Base-by-base conservation (phyloP, 169 alveolate genomes). In the Plasmodium sp. region DNA sequence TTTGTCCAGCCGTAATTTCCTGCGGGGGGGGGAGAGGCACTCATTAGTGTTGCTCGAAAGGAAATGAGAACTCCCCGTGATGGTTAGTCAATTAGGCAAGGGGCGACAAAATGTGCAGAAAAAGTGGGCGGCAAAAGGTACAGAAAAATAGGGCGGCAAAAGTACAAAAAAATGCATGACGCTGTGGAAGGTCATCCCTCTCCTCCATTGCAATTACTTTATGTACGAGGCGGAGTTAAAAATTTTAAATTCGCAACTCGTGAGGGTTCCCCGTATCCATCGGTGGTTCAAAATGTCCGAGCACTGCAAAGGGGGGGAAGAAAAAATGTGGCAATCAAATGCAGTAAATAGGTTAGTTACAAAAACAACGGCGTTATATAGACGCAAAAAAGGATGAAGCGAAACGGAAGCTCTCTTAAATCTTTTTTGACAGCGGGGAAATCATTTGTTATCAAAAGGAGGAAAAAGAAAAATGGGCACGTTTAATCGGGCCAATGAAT, bases 251-350 rank as follows among this genome's bases (percentile, higher is more conserved):
- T 90, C 94, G 31, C 83, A 90, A 7, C 94, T 90, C 36, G 94
- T 58, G 18, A 90, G 90, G 6, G 94, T 90, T 77, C 94, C 94
- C 27, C 94, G 48, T 58, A 90, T 90, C 94, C 94, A 90, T 16
- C 94, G 81, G 72, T 90, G 94, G 75, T 67, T 90, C 54, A 90
- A 54, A 58, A 90, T 90, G 56, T 90, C 94, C 4, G 94, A 34
- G 71, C 94, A 90, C 93, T 85, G 81, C 36, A 58, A 58, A 84
- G 43, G 27, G n/a, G 54, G 31, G 58, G 51, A 84, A 72, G 51
- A 51, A 43, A 84, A 36, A 85, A 45, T n/a, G 39, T 51, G 41
- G 58, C 9, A 85, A 7, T 43, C 1, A 45, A 33, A n/a, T 12
- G 36, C n/a, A 81, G 10, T 41, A 84, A 72, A 41, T 41, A 31